Evolutionary conservation across 2,329 filamentous ascomycete species (phyloP).

Genomic region (Sporothrix schenckii): DNA sequence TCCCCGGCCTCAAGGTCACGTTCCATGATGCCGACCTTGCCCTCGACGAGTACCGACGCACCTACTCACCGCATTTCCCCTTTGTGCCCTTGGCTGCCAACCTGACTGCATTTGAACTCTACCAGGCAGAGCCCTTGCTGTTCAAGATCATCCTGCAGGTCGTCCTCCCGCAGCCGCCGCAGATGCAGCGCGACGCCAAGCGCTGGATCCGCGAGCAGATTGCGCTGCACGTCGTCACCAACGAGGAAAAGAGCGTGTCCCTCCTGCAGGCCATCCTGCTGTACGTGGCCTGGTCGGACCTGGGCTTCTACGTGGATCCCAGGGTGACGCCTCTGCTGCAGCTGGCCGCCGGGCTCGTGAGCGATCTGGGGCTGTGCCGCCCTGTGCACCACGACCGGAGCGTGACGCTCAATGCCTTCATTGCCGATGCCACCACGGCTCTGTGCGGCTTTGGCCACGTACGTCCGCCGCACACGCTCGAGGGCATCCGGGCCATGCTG

Average conservation of each 20-base stretch:
- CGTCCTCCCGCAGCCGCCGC: constrained; percentile 42
- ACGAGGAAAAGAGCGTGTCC: constrained; percentile 44
- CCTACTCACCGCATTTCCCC: constrained; percentile 45
- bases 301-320: constrained; percentile 46
- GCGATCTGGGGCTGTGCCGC: constrained; percentile 46
- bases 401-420: constrained; percentile 40
- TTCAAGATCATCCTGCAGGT: constrained; percentile 47
- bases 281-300: constrained; percentile 48
- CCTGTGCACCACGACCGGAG: constrained; percentile 37
- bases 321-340: constrained; percentile 47
- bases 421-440: constrained; percentile 43
- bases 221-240: constrained; percentile 46
- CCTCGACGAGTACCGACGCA: constrained; percentile 43
- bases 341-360: constrained; percentile 45
- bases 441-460: constrained; percentile 32
- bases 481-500: constrained; percentile 48
- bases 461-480: constrained; percentile 39
- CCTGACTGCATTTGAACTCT: constrained; percentile 42
- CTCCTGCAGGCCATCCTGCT: constrained; percentile 48
- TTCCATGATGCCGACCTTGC: constrained; percentile 42
- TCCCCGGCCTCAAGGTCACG: constrained; percentile 45
- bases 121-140: constrained; percentile 42
- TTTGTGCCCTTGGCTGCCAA: constrained; percentile 44
- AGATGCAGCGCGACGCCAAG: constrained; percentile 42
- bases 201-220: constrained; percentile 46